A percentile compares a stretch with the other conserved stretches of the same genome.
phyloP scores from a whole-genome alignment of 1,139 yeast species.

The Candida sanyaensis region DNA sequence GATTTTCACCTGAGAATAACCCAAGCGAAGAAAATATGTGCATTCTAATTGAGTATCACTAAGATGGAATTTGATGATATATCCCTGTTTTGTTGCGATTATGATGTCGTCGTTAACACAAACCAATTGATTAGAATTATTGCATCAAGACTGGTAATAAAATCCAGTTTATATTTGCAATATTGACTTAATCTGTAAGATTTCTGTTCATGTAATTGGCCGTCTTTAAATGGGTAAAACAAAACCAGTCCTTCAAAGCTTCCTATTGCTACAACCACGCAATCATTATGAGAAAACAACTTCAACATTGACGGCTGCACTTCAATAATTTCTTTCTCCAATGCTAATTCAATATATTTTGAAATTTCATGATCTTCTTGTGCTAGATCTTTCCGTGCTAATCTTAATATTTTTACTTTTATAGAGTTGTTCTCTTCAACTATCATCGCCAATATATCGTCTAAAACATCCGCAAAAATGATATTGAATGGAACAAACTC shows the following conservation, averaged over 20 bases:
- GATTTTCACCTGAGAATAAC: slow-evolving; percentile 21
- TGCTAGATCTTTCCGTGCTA: neutral
- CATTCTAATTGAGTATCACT: slow-evolving; percentile 12
- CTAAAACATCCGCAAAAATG: slow-evolving; percentile 17
- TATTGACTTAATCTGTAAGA: slow-evolving; percentile 6
- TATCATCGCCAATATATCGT: slow-evolving; percentile 17
- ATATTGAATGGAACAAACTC: slow-evolving; percentile 14
- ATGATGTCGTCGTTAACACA: slow-evolving; percentile 13
- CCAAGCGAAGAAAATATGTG: slow-evolving; percentile 21
- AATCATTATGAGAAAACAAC: slow-evolving; percentile 8
- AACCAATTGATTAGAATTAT: slow-evolving; percentile 21
- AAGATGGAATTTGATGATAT: slow-evolving; percentile 19
- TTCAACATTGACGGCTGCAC: slow-evolving; percentile 23
- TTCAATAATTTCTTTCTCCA: slow-evolving; percentile 1
- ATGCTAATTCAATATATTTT: slow-evolving; percentile 1
- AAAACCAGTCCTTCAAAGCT: slow-evolving; percentile 21
- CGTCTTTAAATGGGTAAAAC: slow-evolving; percentile 7
- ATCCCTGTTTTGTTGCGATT: slow-evolving; percentile 37
- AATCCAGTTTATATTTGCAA: slow-evolving; percentile 8
- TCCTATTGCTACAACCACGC: slow-evolving; percentile 18
- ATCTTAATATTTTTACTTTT: slow-evolving; percentile 1
- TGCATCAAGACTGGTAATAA: slow-evolving; percentile 5
- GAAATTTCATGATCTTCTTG: neutral
- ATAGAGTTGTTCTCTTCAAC: slow-evolving; percentile 13
- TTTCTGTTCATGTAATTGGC: neutral